A percentile compares a stretch with the other conserved stretches of the same genome.
Evolutionary conservation across 768 basidiomycete genomes (phyloP).

Genomic region (Candolleomyces eurysporus): DNA sequence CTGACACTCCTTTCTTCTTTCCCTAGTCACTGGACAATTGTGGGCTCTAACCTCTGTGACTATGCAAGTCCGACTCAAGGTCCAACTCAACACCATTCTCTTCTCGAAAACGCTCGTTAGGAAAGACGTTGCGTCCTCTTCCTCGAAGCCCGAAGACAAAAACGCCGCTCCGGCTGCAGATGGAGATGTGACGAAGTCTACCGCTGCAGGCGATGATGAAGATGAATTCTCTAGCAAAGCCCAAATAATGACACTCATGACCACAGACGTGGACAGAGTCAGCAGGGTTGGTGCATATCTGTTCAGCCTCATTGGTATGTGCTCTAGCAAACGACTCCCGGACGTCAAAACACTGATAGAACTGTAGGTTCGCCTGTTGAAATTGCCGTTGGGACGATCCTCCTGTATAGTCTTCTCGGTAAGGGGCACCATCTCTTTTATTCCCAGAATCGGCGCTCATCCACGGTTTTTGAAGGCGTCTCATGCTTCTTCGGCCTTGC

Average conservation of each 20-base stretch:
- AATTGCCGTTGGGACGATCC: conserved; percentile 67
- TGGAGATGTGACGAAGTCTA: conserved; percentile 2
- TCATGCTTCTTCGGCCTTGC: conserved; percentile 79
- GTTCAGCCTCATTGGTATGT: conserved; percentile 69
- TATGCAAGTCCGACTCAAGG: conserved; percentile 66
- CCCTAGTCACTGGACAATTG: conserved; percentile 60
- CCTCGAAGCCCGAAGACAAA: conserved; percentile 18
- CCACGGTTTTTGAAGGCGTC: conserved; percentile 35
- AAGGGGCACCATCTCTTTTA: conserved; percentile 14
- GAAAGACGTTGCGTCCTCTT: conserved; percentile 79
- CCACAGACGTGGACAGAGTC: conserved; percentile 89
- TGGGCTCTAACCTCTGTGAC: conserved; percentile 70
- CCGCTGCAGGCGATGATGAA: conserved; percentile 34
- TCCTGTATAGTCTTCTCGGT: conserved; percentile 80
- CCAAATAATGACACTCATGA: conserved; percentile 95
- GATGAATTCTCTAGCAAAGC: conserved; percentile 66
- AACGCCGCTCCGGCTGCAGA: conserved; percentile 11
- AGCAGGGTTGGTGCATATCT: conserved; percentile 81
- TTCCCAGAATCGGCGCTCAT: neutral
- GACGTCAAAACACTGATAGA: conserved; percentile 1
- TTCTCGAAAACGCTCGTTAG: conserved; percentile 85
- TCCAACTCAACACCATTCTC: conserved; percentile 81
- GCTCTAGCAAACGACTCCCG: neutral
- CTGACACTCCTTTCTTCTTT: neutral
- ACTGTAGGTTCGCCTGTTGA: conserved; percentile 72